These are phyloP conservation scores for Verruconis gallopava DNA, from an alignment of 2,329 filamentous ascomycete species.

Conservation along the genomic window DNA sequence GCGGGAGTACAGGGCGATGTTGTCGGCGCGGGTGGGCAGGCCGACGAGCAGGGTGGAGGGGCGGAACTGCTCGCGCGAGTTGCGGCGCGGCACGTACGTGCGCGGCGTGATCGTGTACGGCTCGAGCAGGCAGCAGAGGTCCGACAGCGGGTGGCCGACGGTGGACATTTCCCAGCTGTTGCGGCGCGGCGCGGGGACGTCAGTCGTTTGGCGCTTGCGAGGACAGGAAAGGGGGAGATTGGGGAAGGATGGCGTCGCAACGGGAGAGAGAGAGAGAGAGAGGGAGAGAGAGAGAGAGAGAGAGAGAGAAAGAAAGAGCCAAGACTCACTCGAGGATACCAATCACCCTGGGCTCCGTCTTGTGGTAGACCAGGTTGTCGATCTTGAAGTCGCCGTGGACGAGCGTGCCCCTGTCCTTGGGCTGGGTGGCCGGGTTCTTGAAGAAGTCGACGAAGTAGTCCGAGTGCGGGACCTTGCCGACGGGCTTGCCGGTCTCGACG, in stretches of 20 bases:
- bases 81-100: constrained; percentile 38
- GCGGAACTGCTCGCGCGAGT: constrained; percentile 6
- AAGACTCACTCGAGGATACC: constrained; percentile 64
- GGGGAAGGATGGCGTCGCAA: too few species aligned
- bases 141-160: constrained; percentile 74
- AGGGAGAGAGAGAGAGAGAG: too few species aligned
- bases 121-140: constrained; percentile 61
- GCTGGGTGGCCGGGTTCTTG: constrained; percentile 48
- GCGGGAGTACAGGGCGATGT: constrained; percentile 49
- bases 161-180: constrained; percentile 79
- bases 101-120: constrained; percentile 22
- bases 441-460: constrained; percentile 64
- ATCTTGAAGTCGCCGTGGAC: constrained; percentile 91
- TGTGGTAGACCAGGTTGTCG: constrained; percentile 49
- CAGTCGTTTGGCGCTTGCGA: too few species aligned
- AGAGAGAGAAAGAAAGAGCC: too few species aligned
- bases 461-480: constrained; percentile 67
- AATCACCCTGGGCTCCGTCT: constrained; percentile 67
- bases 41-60: constrained; percentile 32
- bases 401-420: constrained; percentile 57
- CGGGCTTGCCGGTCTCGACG: constrained; percentile 55
- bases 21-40: constrained; percentile 43
- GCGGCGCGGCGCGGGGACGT: too few species aligned
- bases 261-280: too few species aligned
- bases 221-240: too few species aligned